Base-by-base conservation (phyloP, 176 grass and related monocot species). In the Phyllostachys edulis region DNA sequence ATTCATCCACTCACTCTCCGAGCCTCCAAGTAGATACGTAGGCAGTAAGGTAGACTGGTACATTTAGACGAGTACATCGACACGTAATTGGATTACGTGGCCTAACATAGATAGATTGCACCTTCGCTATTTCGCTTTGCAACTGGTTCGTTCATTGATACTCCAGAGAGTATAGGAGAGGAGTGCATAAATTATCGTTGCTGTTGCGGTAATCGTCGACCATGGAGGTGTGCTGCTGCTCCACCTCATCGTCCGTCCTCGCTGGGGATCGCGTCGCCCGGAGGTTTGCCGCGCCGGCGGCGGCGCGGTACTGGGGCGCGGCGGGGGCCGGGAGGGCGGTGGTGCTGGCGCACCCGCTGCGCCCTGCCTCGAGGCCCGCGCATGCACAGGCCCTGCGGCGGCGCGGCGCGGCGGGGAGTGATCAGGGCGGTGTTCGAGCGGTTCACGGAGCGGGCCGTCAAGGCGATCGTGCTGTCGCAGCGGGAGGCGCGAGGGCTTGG, bases 401-500 rank as follows among this genome's bases (percentile, higher is more conserved):
- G 73, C 15, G n/a, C 45, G 76, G 50, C 57, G 23, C 81, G 32
- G 73, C 67, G 23, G 21, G 67, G 17, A 17, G 70, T 61, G 5
- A 46, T 89, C 67, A 84, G 27, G 80, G 96, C 96, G 18, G 91
- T 95, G 7, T 93, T 95, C 83, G 93, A 98, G 85, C 82, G 93
- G 20, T 98, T 98, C 91, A 93, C 91, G 56, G 91, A 95, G 93
- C 82, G 91, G 50, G 91, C 96, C 64, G 87, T 95, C 47, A 90
- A 92, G 73, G 90, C 89, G 7, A 91, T 95, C 16, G 89, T 93
- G 79, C 90, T 92, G 40, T 93, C 96, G 15, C 96, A 93, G 85
- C 76, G 87, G 84, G 96, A 98, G 93, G 93, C 96, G 0, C 72
- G 81, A n/a, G 92, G 82, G 46, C 80, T 98, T 10, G 93, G 96